Conservation (phyloP, 305 asterid genomes). For the Solanum hybrid region DNA sequence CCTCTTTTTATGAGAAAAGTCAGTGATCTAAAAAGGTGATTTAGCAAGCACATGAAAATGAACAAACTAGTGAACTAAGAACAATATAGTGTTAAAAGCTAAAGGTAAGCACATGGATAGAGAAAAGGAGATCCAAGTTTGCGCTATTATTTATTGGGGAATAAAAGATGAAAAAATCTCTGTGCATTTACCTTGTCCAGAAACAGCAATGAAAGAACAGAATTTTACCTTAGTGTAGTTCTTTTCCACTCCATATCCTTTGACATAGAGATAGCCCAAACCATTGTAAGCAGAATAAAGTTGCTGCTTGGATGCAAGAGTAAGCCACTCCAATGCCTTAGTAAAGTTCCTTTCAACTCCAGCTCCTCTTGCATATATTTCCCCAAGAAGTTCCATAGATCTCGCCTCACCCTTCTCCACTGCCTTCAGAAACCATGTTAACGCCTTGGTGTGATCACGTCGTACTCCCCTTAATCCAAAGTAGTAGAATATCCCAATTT, state of each 20-base stretch:
- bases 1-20: not conserved
- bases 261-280: conserved; percentile 87
- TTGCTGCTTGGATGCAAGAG: conserved; percentile 81
- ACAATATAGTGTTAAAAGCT: not conserved
- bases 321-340: conserved; percentile 88
- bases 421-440: conserved; percentile 83
- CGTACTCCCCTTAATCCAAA: conserved; percentile 92
- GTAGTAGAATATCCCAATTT: conserved; percentile 79
- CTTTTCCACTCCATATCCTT: conserved; percentile 94
- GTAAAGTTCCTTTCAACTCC: conserved; percentile 90
- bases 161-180: not conserved
- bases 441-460: conserved; percentile 79
- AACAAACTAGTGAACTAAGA: not conserved
- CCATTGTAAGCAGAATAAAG: conserved; percentile 92
- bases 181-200: not conserved
- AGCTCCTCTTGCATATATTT: conserved; percentile 91
- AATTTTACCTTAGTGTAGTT: conserved; percentile 74
- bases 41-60: not conserved
- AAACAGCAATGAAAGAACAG: not conserved
- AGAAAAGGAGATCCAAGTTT: not conserved
- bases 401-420: conserved; percentile 86
- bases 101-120: not conserved
- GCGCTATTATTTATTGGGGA: not conserved
- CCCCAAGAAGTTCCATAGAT: conserved; percentile 98
- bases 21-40: not conserved